These are phyloP conservation scores for Talaromyces funiculosus DNA, from an alignment of 2,329 filamentous ascomycete genomes.

Conservation along the genomic window DNA sequence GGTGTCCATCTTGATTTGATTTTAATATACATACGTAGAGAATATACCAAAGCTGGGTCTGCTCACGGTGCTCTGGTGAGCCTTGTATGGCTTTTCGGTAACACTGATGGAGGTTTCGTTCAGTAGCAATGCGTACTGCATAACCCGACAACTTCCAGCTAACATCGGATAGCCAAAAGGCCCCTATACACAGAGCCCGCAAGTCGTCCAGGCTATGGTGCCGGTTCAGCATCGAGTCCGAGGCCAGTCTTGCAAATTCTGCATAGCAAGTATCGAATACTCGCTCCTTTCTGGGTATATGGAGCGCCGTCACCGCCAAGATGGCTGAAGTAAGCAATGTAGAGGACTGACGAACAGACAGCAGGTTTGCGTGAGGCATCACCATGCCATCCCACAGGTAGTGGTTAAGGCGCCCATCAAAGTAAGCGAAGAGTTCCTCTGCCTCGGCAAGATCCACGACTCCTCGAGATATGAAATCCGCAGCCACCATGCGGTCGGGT, in stretches of 20 bases:
- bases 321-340: slow-evolving; percentile 39
- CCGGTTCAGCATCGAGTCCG: slow-evolving; percentile 49
- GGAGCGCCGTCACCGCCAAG: slow-evolving; percentile 48
- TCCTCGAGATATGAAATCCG: slow-evolving; percentile 50
- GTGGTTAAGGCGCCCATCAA: slow-evolving; percentile 37
- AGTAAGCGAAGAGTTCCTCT: slow-evolving; percentile 38
- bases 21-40: slow-evolving; percentile 32
- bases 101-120: slow-evolving; percentile 39
- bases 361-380: slow-evolving; percentile 42
- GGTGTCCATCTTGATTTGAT: neutral
- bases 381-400: slow-evolving; percentile 42
- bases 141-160: slow-evolving; percentile 44
- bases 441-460: slow-evolving; percentile 40
- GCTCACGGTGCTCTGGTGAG: slow-evolving; percentile 33
- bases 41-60: slow-evolving; percentile 37
- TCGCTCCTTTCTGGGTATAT: slow-evolving; percentile 43
- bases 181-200: slow-evolving; percentile 49
- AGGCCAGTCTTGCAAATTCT: slow-evolving; percentile 49
- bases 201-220: slow-evolving; percentile 49
- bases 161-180: slow-evolving; percentile 53
- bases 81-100: slow-evolving; percentile 37
- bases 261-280: slow-evolving; percentile 47
- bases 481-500: slow-evolving; percentile 31
- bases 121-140: slow-evolving; percentile 39
- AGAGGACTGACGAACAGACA: slow-evolving; percentile 44